Base-by-base conservation (phyloP, 331 rosid genomes). In the Pyrus hybrid region DNA sequence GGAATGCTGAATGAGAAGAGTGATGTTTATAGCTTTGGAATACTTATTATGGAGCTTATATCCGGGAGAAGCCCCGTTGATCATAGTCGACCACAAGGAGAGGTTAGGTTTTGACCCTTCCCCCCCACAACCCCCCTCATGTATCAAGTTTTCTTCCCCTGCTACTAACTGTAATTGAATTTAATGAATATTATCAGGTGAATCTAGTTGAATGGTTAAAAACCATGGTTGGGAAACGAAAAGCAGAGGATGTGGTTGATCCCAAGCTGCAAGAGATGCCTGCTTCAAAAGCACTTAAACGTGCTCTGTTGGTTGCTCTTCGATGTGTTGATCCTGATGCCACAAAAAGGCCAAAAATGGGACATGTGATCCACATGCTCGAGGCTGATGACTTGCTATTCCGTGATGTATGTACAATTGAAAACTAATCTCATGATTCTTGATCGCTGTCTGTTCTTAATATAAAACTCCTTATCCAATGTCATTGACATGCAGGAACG, bases 1-100 rank as follows among this genome's bases (percentile, higher is more conserved):
- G 99, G 99, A 81, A 89, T 95, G 97, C 85, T 95, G 81, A 95
- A 87, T 1, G 99, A 95, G 86, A 95, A 93, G 89, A 95, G 99
- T 63, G 99, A 95, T 67, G 78, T 95, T 54, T 92, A 91, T 86
- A 95, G 99, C 83, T 92, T 95, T 26, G 99, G 99, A 79, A 88
- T 95, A 79, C 91, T 95, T 35, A 84, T 95, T 81, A 92, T 95
- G 99, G 99, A 95, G 83, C 23, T 92, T 22, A 91, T 95, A 70
- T 84, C 97, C 0, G 98, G 98, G 56, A 89, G 99, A 83, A 87
- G 63, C 88, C 99, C 99, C 8, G 99, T 95, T 78, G 99, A 95
- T 86, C 89, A 95, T 79, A 76, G 87, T 68, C 86, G 91, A 79
- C 89, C 96, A 23, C 86, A 88, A 79, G 96, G 93, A 85, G 98